These are phyloP conservation scores for Calonectria leucothoes DNA, from an alignment of 2,329 filamentous ascomycete species.

Conservation along the genomic window DNA sequence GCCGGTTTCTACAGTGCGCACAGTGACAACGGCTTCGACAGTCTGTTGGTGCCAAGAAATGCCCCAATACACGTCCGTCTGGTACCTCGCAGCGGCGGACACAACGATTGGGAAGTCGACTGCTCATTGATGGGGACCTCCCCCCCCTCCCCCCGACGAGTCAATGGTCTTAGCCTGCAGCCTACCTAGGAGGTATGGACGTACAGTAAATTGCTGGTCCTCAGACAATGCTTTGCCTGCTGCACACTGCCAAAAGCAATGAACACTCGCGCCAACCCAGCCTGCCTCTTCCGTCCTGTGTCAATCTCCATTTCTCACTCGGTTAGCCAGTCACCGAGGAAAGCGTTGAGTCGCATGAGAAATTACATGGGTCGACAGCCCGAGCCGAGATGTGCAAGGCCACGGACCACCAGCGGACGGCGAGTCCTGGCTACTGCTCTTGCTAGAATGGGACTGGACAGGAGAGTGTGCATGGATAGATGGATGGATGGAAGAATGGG, in stretches of 20 bases:
- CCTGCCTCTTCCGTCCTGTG: neutral
- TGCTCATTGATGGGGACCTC: conserved; percentile 8
- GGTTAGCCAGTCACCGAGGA: neutral
- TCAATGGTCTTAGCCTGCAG: conserved; percentile 2
- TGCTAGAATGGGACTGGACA: conserved; percentile 2
- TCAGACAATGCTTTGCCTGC: conserved; percentile 1
- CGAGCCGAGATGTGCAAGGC: conserved; percentile 25
- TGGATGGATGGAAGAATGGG: conserved; percentile 12
- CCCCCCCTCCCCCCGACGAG: conserved; percentile 18
- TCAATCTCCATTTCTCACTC: conserved; percentile 12
- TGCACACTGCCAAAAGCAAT: conserved; percentile 9
- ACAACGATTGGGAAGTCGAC: conserved; percentile 9
- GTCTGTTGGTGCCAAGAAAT: neutral
- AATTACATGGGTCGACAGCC: conserved; percentile 23
- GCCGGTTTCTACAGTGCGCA: conserved; percentile 7
- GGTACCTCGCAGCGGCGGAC: conserved; percentile 9
- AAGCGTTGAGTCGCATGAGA: conserved; percentile 21
- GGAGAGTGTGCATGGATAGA: neutral
- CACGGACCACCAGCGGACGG: conserved; percentile 21
- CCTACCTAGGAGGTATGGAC: neutral
- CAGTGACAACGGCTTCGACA: neutral
- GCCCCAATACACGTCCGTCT: neutral
- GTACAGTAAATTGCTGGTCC: conserved; percentile 4
- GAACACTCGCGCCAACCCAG: neutral
- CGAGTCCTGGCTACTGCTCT: conserved; percentile 11